A percentile compares a stretch with the other conserved stretches of the same genome.
phyloP scores from a whole-genome alignment of 2,329 filamentous ascomycete species.

The Aspergillus piperis region DNA sequence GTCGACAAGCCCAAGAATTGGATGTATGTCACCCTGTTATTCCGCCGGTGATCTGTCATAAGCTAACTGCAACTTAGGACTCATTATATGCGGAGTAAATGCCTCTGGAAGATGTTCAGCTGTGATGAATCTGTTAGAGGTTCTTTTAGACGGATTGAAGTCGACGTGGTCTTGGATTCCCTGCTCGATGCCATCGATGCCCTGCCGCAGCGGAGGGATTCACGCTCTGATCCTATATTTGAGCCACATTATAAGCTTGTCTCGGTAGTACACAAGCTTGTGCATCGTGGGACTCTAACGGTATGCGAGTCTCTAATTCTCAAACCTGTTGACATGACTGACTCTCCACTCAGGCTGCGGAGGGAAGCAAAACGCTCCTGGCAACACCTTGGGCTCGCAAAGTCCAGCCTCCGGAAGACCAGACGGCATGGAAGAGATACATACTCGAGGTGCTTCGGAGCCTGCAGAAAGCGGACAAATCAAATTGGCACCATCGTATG shows the following conservation, averaged over 20 bases:
- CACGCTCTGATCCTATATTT: constrained; percentile 71
- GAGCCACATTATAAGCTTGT: constrained; percentile 93
- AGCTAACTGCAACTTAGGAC: constrained; percentile 43
- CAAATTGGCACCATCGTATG: constrained; percentile 93
- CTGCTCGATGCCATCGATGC: constrained; percentile 62
- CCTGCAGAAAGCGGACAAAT: constrained; percentile 74
- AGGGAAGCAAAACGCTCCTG: constrained; percentile 53
- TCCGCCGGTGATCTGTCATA: too few species aligned
- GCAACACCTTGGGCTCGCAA: constrained; percentile 59
- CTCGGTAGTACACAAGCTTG: constrained; percentile 78
- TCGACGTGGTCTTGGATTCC: constrained; percentile 56
- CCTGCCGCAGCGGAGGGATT: constrained; percentile 62
- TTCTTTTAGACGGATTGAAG: constrained; percentile 35
- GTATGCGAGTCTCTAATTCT: constrained; percentile 29
- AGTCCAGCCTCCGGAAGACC: constrained; percentile 49
- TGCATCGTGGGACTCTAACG: constrained; percentile 53
- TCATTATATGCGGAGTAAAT: constrained; percentile 71
- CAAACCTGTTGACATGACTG: constrained; percentile 10
- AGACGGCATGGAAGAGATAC: constrained; percentile 61
- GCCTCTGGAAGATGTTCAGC: constrained; percentile 69
- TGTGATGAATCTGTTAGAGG: constrained; percentile 46
- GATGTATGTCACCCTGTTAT: constrained; percentile 51
- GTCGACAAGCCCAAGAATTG: constrained; percentile 62
- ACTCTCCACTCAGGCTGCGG: constrained; percentile 41
- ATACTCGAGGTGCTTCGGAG: constrained; percentile 61